Evolutionary conservation across 1,284 basidiomycete genomes (phyloP).

Genomic region (Ceratobasidium sp.): DNA sequence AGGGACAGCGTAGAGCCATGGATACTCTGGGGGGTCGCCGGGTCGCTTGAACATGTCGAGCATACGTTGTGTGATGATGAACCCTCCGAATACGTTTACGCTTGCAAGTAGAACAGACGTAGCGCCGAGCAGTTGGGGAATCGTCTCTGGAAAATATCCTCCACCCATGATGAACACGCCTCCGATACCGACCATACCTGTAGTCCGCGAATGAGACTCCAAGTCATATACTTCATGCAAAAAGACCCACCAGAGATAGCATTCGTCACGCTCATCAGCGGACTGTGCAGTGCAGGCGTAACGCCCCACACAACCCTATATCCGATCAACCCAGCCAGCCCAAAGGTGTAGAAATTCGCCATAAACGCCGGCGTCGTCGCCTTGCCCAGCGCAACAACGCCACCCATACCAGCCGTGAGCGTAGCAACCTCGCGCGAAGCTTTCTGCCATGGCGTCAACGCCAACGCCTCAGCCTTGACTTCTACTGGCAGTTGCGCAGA

Average conservation of each 20-base stretch:
- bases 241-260: conserved; percentile 60
- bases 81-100: conserved; percentile 86
- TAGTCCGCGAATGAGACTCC: conserved; percentile 40
- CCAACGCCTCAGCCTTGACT: conserved; percentile 62
- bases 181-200: conserved; percentile 81
- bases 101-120: conserved; percentile 83
- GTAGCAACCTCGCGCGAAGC: conserved; percentile 74
- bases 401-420: conserved; percentile 78
- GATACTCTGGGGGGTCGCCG: conserved; percentile 85
- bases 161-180: conserved; percentile 90
- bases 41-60: conserved; percentile 89
- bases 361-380: conserved; percentile 81
- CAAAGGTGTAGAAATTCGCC: conserved; percentile 57
- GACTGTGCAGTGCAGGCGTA: conserved; percentile 76
- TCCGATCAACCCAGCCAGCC: conserved; percentile 66
- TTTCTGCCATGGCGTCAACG: conserved; percentile 86
- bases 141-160: conserved; percentile 80
- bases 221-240: too few species aligned
- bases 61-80: conserved; percentile 87
- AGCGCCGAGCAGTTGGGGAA: conserved; percentile 81
- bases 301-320: conserved; percentile 91
- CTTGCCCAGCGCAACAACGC: conserved; percentile 77
- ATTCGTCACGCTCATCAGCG: conserved; percentile 56
- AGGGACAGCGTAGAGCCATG: conserved; percentile 81
- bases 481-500: conserved; percentile 58